phyloP scores from a whole-genome alignment of 257 asterid species.

The Scutellaria barbata region DNA sequence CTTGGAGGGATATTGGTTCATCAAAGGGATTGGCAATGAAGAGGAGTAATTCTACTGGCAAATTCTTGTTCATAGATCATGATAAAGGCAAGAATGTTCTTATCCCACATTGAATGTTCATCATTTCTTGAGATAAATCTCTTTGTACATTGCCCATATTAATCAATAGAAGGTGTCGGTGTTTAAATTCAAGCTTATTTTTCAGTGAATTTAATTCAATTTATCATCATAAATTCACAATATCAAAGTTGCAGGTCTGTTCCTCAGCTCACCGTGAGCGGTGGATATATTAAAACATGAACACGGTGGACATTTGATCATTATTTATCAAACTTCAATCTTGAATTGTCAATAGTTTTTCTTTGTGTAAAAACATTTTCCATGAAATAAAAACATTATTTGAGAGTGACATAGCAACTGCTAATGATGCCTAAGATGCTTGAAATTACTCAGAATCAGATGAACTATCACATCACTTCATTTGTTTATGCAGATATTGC shows the following conservation, averaged over 20 bases:
- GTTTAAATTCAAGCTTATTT: no score
- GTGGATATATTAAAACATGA: no score
- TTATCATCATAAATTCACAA: no score
- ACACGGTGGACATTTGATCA: no score
- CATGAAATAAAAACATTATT: not conserved
- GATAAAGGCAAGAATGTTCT: constrained; percentile 40
- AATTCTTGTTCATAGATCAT: constrained; percentile 37
- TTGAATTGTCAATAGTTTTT: not conserved
- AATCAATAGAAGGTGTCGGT: not conserved
- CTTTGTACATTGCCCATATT: constrained; percentile 27
- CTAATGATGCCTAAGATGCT: not conserved
- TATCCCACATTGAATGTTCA: constrained; percentile 36
- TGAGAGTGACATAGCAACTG: constrained; percentile 24
- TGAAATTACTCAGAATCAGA: not conserved
- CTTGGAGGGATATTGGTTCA: constrained; percentile 36
- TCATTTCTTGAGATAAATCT: not conserved
- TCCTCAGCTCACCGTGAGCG: no score
- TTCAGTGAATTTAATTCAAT: no score
- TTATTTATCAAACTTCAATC: not conserved
- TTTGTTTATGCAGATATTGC: constrained; percentile 13
- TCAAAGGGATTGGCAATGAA: constrained; percentile 29
- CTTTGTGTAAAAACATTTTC: not conserved
- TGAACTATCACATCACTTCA: constrained; percentile 13
- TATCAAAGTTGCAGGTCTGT: no score
- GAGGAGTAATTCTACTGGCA: constrained; percentile 55